Conservation (phyloP, 352 stramenopile genomes). For the Blastocystis sp. region DNA sequence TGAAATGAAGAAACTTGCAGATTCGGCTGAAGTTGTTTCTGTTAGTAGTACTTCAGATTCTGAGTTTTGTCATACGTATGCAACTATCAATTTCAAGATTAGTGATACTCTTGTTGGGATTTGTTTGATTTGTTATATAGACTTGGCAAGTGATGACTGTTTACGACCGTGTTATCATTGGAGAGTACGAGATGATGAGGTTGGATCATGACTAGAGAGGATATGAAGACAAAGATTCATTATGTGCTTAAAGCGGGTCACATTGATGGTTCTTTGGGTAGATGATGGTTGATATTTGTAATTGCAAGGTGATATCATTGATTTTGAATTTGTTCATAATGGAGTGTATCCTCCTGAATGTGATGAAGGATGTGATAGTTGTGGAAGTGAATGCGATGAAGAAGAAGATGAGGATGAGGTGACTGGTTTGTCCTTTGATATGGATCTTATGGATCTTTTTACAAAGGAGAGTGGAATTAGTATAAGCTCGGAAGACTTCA, state of each 20-base stretch:
- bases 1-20: conserved; percentile 33
- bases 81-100: conserved; percentile 11
- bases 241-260: conserved; percentile 29
- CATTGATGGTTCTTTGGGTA: not conserved
- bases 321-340: conserved; percentile 28
- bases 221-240: not conserved
- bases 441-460: conserved; percentile 54
- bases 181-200: not conserved
- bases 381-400: not conserved
- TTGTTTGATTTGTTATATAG: not conserved
- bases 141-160: not conserved
- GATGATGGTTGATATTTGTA: not conserved
- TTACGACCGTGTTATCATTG: conserved; percentile 20
- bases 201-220: not conserved
- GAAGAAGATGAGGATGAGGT: conserved; percentile 53
- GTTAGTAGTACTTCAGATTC: not conserved
- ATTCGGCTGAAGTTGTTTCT: not conserved
- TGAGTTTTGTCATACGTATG: not conserved
- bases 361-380: not conserved
- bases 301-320: conserved; percentile 6
- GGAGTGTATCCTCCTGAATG: not conserved
- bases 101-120: not conserved
- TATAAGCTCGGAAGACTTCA: conserved; percentile 50
- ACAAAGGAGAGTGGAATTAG: conserved; percentile 28
- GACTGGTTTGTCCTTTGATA: conserved; percentile 7